Evolutionary conservation across 163 green algal species (phyloP), one percentile per base, ranked within the genome.

Genomic region (Coccomyxa subellipsoidea): DNA sequence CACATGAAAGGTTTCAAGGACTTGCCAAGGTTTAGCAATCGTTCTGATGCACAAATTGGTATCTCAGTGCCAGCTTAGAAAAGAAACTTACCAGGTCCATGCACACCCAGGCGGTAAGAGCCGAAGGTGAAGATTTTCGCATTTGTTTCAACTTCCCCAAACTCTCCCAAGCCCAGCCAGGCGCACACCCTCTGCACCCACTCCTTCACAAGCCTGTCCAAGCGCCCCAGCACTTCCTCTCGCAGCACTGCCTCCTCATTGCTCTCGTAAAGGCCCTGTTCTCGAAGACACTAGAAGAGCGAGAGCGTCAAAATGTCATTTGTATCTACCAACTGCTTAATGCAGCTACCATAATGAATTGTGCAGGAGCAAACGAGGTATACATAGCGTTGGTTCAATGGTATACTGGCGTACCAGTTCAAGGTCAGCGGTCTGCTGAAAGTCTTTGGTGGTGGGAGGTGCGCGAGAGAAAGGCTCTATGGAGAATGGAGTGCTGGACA

Each of bases 51-150:
- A n/a, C n/a, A n/a, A n/a, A n/a, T n/a, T n/a, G n/a, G n/a, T n/a
- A n/a, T n/a, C n/a, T 21, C 47, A 59, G 47, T 18, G 4, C 47
- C 21, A 59, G 47, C 3, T 27, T 27, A 18, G 47, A 12, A 18
- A 27, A 12, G 23, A 59, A 12, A 59, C 47, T 59, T 8, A 18
- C 93, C 94, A 85, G 95, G 94, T 4, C 92, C 93, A 83, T 98
- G 94, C 72, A 99, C 96, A 3, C 97, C 96, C 21, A 99, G 89
- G 8, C 97, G 91, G 81, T 98, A 99, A 0, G 95, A 99, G 0
- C 97, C 97, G 85, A 99, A 99, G 1, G 96, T 99, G 85, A 95
- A 98, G 47, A 99, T 95, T 27, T 90, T 89, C 8, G 91, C 90
- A 54, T 92, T 87, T 53, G 90, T 87, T n/a, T 93, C 88, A 38